Evolutionary conservation across 257 asterid species (phyloP).

Genomic region (Forsythia viridissima): DNA sequence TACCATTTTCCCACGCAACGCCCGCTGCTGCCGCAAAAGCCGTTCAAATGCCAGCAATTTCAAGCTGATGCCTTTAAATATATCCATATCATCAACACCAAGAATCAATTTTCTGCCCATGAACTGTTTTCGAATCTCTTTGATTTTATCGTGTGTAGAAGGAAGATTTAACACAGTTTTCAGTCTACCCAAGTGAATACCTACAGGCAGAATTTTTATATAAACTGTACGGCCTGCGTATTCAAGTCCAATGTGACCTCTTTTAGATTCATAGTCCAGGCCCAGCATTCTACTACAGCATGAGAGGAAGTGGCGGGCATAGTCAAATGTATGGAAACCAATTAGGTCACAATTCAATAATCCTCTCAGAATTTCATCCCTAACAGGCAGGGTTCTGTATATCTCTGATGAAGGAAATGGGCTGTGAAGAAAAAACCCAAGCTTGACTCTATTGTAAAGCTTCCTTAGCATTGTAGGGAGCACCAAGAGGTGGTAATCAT

Average conservation of each 20-base stretch:
- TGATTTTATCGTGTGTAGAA: conserved; percentile 36
- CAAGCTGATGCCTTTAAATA: conserved; percentile 50
- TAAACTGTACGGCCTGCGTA: conserved; percentile 50
- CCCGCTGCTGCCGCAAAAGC: conserved; percentile 34
- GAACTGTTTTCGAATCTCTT: conserved; percentile 39
- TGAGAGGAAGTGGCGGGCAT: conserved; percentile 51
- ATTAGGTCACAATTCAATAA: conserved; percentile 43
- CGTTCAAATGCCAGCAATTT: conserved; percentile 48
- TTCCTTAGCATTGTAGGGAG: conserved; percentile 53
- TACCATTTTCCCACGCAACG: conserved; percentile 35
- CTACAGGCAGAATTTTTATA: conserved; percentile 50
- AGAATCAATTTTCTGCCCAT: conserved; percentile 47
- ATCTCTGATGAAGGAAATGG: conserved; percentile 56
- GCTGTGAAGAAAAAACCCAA: conserved; percentile 51
- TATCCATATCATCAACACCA: conserved; percentile 60
- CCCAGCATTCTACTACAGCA: conserved; percentile 56
- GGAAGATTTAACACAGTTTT: conserved; percentile 43
- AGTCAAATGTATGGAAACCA: conserved; percentile 52
- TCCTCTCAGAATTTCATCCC: conserved; percentile 50
- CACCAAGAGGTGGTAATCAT: conserved; percentile 53
- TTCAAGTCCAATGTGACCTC: conserved; percentile 56
- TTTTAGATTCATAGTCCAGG: conserved; percentile 51
- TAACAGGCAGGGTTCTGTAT: conserved; percentile 46
- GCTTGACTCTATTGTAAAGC: conserved; percentile 42
- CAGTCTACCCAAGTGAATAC: conserved; percentile 52